Conservation (phyloP, 208 protist genomes). For the Trypanosoma grayi region DNA sequence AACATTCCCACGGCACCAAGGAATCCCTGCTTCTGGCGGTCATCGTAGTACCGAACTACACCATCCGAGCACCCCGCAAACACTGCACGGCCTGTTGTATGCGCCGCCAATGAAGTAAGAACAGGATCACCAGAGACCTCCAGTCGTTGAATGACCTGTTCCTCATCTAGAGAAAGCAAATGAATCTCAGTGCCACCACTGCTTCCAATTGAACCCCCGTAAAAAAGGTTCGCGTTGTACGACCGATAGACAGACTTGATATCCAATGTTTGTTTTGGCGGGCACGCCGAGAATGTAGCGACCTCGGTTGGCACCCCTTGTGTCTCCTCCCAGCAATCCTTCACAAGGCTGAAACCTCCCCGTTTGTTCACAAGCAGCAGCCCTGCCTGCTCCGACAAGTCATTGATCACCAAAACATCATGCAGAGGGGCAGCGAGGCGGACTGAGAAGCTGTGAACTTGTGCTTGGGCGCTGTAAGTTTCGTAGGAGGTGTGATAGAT, state of each 20-base stretch:
- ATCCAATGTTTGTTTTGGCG: conserved; percentile 53
- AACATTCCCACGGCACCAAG: conserved; percentile 64
- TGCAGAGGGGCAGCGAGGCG: conserved; percentile 59
- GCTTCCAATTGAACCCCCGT: conserved; percentile 74
- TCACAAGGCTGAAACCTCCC: conserved; percentile 74
- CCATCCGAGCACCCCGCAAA: conserved; percentile 79
- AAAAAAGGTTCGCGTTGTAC: conserved; percentile 73
- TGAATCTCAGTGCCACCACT: conserved; percentile 71
- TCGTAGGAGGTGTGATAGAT: conserved; percentile 80
- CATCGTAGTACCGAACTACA: conserved; percentile 86
- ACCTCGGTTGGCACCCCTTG: conserved; percentile 58
- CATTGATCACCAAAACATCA: conserved; percentile 78
- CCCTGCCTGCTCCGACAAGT: conserved; percentile 80
- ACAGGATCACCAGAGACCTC: conserved; percentile 63
- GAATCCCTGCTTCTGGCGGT: conserved; percentile 73
- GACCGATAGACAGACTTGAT: conserved; percentile 74
- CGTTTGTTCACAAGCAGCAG: conserved; percentile 75
- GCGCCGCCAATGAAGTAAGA: conserved; percentile 61
- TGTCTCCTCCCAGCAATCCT: conserved; percentile 49
- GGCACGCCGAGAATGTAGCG: conserved; percentile 75
- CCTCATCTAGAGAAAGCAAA: conserved; percentile 69
- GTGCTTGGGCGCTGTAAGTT: conserved; percentile 55
- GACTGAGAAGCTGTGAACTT: conserved; percentile 64
- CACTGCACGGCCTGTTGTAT: conserved; percentile 70
- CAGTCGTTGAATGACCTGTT: conserved; percentile 79